Conservation (phyloP, 2,329 filamentous ascomycete species). For the Colletotrichum tabaci region DNA sequence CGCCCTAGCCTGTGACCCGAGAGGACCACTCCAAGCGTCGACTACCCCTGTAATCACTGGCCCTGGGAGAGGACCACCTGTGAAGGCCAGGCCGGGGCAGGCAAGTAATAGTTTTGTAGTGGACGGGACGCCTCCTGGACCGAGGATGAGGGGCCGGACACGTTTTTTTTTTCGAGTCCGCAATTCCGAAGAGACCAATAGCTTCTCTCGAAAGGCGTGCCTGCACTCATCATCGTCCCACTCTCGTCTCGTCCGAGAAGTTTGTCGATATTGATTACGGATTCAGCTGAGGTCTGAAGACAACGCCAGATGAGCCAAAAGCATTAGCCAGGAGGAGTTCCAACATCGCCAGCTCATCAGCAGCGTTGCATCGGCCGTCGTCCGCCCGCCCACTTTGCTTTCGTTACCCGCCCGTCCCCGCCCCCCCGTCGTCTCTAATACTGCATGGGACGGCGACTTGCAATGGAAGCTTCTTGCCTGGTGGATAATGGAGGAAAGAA, state of each 20-base stretch:
- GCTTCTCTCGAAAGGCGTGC: background rate
- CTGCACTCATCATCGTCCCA: background rate
- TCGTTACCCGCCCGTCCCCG: slow-evolving; percentile 4
- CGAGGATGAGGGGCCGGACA: background rate
- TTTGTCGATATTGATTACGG: background rate
- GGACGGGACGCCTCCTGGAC: background rate
- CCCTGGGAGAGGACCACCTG: slow-evolving; percentile 14
- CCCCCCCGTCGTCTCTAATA: slow-evolving; percentile 3
- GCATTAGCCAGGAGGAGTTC: background rate
- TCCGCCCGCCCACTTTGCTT: background rate
- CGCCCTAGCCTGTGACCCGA: slow-evolving; percentile 1
- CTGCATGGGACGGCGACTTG: background rate
- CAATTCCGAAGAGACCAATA: slow-evolving; percentile 8
- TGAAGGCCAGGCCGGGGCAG: slow-evolving; percentile 4
- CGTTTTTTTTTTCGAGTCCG: background rate
- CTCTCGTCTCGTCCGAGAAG: background rate
- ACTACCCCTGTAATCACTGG: background rate
- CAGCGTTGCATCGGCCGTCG: slow-evolving; percentile 11
- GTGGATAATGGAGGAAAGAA: background rate
- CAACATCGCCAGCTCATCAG: background rate
- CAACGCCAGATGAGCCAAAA: background rate
- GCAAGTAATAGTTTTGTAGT: too few species aligned
- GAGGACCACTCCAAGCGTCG: too few species aligned
- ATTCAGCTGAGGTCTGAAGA: background rate
- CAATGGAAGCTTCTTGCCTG: slow-evolving; percentile 1